phyloP scores from a whole-genome alignment of 2,329 filamentous ascomycete species.

The Blastomyces gilchristii region DNA sequence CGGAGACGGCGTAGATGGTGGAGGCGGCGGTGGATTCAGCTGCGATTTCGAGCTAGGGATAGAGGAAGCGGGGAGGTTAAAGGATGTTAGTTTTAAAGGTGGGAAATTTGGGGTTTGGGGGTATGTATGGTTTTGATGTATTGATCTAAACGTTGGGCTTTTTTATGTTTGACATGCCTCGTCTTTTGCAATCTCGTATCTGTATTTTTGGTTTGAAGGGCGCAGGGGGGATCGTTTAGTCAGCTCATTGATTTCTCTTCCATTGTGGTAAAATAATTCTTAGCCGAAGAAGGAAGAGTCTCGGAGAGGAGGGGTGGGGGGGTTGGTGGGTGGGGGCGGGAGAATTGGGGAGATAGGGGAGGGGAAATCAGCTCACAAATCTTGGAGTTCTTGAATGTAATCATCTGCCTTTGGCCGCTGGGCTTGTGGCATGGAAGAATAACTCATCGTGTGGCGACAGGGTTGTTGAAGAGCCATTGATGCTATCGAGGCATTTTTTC shows the following conservation, averaged over 20 bases:
- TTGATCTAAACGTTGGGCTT: no score
- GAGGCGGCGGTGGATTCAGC: conserved; percentile 37
- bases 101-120: neutral
- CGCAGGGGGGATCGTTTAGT: neutral
- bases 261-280: neutral
- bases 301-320: neutral
- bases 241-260: neutral
- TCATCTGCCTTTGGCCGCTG: conserved; percentile 11
- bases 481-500: neutral
- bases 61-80: neutral
- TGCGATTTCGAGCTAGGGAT: conserved; percentile 36
- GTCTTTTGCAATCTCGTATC: conserved; percentile 38
- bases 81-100: neutral
- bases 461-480: neutral
- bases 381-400: conserved; percentile 15
- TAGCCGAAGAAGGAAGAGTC: no score
- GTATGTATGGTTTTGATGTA: no score
- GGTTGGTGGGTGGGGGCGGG: no score
- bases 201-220: conserved; percentile 12
- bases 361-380: conserved; percentile 13
- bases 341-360: no score
- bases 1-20: conserved; percentile 38
- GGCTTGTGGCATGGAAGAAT: neutral
- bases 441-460: neutral
- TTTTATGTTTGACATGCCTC: conserved; percentile 20